Evolutionary conservation across 495 filamentous ascomycete species (phyloP), one percentile per base, ranked within the genome.

Genomic region (Podospora anserina): DNA sequence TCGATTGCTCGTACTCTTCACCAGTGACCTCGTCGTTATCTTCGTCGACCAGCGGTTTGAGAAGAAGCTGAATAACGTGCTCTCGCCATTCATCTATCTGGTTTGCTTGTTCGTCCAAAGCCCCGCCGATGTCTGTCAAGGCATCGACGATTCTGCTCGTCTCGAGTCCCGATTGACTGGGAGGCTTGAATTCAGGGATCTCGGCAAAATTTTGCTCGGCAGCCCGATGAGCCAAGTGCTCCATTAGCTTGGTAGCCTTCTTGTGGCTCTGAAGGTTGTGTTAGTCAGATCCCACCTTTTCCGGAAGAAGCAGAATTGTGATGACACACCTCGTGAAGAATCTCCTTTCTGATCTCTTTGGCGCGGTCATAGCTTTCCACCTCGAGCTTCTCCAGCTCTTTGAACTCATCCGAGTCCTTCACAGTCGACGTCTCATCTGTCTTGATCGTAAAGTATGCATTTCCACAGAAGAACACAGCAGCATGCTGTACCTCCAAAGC

Each of bases 1-100:
- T 94, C 2, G 94, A 95, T 18, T 89, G 86, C 68, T 93, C 91
- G 69, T 95, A 96, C 76, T 97, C 94, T 26, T 97, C 87, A 44
- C 95, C 94, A 54, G 93, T 91, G 1, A 88, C 84, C 49, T 95
- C 91, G 7, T 83, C 80, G 16, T 87, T 84, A 62, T 96, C 92
- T 71, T 93, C 87, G 71, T 97, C 95, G 26, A 99, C 90, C 6
- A 99, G 82, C 0, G 91, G 86, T 58, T 88, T 82, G 1, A 88
- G 78, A 2, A 97, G 83, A 20, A 94, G 83, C 61, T 90, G 81
- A 39, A 91, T 83, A 69, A 93, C 86, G 26, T 86, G 80, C 28
- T 89, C 83, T 32, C 93, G 84, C 91, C 91, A 97, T 66, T 90
- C 81, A 18, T 89, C 84, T 28, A 97, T 83, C 61, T 87, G 79